These are phyloP conservation scores for Trypanosoma grayi DNA, from an alignment of 208 protist species.

Conservation along the genomic window DNA sequence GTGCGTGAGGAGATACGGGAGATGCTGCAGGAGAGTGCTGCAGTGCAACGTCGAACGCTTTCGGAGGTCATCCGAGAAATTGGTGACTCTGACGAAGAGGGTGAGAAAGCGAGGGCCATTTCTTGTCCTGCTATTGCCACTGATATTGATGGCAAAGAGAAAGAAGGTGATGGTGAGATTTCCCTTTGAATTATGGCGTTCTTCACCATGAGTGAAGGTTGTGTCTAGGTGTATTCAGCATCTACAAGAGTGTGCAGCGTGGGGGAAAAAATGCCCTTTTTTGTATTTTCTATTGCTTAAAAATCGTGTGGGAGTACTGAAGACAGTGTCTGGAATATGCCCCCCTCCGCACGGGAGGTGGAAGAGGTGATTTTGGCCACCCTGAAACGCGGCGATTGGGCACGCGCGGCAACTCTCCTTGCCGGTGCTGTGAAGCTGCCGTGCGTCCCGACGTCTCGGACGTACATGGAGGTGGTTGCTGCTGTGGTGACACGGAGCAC, in stretches of 20 bases:
- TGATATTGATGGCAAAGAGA: too few relatives aligned
- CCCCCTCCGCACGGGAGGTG: constrained; percentile 63
- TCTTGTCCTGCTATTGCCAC: too few relatives aligned
- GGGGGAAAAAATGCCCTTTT: constrained; percentile 20
- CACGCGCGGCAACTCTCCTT: constrained; percentile 46
- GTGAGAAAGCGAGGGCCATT: background rate
- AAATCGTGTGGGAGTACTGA: constrained; percentile 2
- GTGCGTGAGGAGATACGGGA: constrained; percentile 72
- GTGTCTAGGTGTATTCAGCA: too few relatives aligned
- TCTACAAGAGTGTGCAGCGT: too few relatives aligned
- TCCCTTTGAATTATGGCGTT: constrained; percentile 26
- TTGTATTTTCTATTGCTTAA: constrained; percentile 12
- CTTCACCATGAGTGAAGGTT: too few relatives aligned
- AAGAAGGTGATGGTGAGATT: constrained; percentile 21
- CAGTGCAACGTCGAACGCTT: constrained; percentile 16
- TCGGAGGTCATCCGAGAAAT: constrained; percentile 15
- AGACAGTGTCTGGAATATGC: background rate
- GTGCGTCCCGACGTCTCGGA: constrained; percentile 60
- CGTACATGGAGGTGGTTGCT: constrained; percentile 54
- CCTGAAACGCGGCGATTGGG: constrained; percentile 39
- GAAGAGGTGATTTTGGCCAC: constrained; percentile 53
- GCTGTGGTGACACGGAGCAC: constrained; percentile 37
- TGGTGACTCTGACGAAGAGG: background rate
- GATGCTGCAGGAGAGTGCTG: constrained; percentile 27
- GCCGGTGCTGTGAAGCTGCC: constrained; percentile 45